Evolutionary conservation across 1,284 basidiomycete genomes (phyloP), one percentile per base, ranked within the genome.

Genomic region (Caloboletus inedulis): DNA sequence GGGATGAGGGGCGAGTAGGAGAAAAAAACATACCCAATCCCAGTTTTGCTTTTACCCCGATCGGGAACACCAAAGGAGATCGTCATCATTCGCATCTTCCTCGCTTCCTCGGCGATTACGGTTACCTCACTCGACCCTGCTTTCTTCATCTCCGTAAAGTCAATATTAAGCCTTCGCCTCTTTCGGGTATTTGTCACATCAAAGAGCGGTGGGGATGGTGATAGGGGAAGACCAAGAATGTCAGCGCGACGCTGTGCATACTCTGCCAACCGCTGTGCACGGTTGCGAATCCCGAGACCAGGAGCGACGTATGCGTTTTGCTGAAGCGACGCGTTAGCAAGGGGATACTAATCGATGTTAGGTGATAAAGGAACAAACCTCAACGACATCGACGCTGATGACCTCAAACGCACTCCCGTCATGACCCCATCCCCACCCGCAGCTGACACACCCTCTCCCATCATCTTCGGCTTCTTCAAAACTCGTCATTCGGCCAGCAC

Each of bases 351-450:
- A 23, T 35, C 9, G 3, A 9, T 6, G 12, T 31, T 29, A 29
- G 52, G 42, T 7, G 19, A 53, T 31, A 43, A 43, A 45, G 48
- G 40, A 13, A 76, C 79, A 43, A 55, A 88, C 87, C 73, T 81
- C 72, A 37, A 81, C 75, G 62, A 86, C 82, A 59, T 80, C 74
- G 10, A 80, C 83, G 29, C 73, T 72, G 23, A 89, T 61, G 43
- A 89, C 76, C 70, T 89, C 87, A 60, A 89, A 77, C 19, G 82
- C 87, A 60, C 83, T 82, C 27, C 87, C 87, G 55, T 88, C 86
- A 59, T 89, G 87, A 6, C 82, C 82, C 57, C 78, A 82, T 33
- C 86, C 86, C 86, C 86, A 89, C 0, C 80, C 80, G 18, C 80
- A 81, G 66, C 85, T 89, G 37, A 80, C 71, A 59, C 87, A 64